Evolutionary conservation across 768 basidiomycete species (phyloP), one percentile per base, ranked within the genome.

Genomic region (Tulasnella sp.): DNA sequence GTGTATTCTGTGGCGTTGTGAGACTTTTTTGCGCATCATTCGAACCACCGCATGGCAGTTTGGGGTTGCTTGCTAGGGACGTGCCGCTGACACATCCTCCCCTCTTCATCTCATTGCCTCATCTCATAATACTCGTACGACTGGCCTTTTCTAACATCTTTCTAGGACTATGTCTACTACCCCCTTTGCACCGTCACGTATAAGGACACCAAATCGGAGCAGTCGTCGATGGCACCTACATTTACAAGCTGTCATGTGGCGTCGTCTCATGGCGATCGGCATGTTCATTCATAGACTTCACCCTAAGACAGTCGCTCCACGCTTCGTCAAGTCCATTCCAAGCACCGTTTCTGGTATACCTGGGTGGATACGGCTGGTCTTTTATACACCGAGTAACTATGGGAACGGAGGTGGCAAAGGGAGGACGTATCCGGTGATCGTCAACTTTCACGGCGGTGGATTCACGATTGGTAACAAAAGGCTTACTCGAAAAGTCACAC

Each of bases 361-460:
- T 1, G 60, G 60, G 4, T 34, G 21, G 2, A 51, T 62, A 24
- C n/a, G 12, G 2, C 60, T 62, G 3, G 53, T 57, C 5, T 62
- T 62, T 38, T 62, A 62, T 29, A 42, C 48, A 10, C 60, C 55
- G 0, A 27, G 41, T 10, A 54, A 46, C 2, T 62, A 62, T 25
- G 30, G 25, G 17, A 21, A 27, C n/a, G 17, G 17, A 30, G 22
- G 25, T 2, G 45, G 38, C 11, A 34, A 45, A 41, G 29, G 31
- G n/a, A 45, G 49, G 31, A 34, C 29, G 4, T 60, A 56, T 22
- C 60, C 60, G 3, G 44, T 44, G 17, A 49, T 61, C 10, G 43
- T 62, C 60, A 62, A 62, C 48, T 62, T 62, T 41, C 60, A 62
- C 44, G 57, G 57, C 2, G 58, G 53, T 27, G 52, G 34, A 15